phyloP scores from a whole-genome alignment of 164 flowering plant genomes.

The Hamamelis virginiana region DNA sequence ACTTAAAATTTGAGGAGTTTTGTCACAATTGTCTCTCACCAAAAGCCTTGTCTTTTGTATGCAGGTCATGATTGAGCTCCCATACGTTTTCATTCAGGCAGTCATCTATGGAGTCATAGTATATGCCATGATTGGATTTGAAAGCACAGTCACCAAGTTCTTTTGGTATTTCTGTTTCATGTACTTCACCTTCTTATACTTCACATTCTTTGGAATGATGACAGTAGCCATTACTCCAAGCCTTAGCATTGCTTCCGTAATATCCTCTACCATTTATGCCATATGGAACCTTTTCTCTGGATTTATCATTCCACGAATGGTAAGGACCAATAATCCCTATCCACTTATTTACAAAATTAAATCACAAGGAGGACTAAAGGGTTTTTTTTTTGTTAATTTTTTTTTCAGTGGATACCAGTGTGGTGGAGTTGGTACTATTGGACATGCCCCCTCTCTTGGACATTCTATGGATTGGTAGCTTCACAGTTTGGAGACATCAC shows the following conservation, averaged over 20 bases:
- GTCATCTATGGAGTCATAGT: slow-evolving; percentile 38
- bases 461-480: slow-evolving; percentile 40
- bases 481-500: slow-evolving; percentile 44
- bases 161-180: slow-evolving; percentile 44
- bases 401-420: slow-evolving; percentile 38
- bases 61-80: slow-evolving; percentile 45
- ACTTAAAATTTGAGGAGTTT: background rate
- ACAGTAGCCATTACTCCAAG: slow-evolving; percentile 44
- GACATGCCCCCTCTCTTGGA: slow-evolving; percentile 39
- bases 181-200: slow-evolving; percentile 43
- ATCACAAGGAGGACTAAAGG: background rate
- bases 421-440: slow-evolving; percentile 51
- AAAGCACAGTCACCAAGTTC: slow-evolving; percentile 40
- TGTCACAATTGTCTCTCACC: background rate
- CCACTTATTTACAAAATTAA: background rate
- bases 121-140: slow-evolving; percentile 49
- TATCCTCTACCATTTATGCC: slow-evolving; percentile 36
- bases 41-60: background rate
- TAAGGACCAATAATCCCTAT: slow-evolving; percentile 13
- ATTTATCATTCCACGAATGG: slow-evolving; percentile 39
- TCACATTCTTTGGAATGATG: slow-evolving; percentile 56
- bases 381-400: background rate
- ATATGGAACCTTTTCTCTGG: slow-evolving; percentile 56
- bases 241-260: slow-evolving; percentile 38
- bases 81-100: slow-evolving; percentile 38